phyloP scores from a whole-genome alignment of 306 rosid species.

The Fragaria vesca region DNA sequence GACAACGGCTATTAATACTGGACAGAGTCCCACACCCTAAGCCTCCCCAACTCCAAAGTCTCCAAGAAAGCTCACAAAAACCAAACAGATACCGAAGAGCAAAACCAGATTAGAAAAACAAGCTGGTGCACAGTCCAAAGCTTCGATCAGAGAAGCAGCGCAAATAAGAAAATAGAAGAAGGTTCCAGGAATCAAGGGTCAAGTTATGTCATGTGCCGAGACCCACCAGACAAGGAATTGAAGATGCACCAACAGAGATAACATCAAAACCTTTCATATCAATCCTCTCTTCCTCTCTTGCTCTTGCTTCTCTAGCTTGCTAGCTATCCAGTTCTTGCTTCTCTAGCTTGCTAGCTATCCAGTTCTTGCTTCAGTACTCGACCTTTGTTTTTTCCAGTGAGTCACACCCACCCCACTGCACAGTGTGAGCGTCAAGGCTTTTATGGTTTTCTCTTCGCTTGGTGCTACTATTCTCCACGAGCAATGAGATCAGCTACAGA shows the following conservation, averaged over 20 bases:
- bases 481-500: constrained; percentile 56
- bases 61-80: constrained; percentile 9
- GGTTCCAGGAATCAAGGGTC: constrained; percentile 87
- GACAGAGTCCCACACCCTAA: constrained; percentile 47
- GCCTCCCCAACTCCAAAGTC: constrained; percentile 24
- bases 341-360: background rate
- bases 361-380: background rate
- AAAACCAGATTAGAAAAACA: constrained; percentile 16
- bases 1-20: constrained; percentile 63
- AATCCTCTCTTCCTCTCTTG: background rate
- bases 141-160: constrained; percentile 20
- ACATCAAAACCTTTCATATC: background rate
- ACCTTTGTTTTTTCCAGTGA: background rate
- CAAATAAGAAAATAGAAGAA: constrained; percentile 63
- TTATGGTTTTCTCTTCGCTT: constrained; percentile 34
- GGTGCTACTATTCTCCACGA: background rate
- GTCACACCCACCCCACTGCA: background rate
- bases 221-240: constrained; percentile 69
- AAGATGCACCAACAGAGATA: constrained; percentile 26
- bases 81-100: constrained; percentile 26
- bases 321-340: background rate
- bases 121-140: constrained; percentile 44
- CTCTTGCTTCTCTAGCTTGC: background rate
- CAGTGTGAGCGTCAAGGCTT: constrained; percentile 20
- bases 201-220: constrained; percentile 62